phyloP scores from a whole-genome alignment of 2,329 filamentous ascomycete species.

The Colletotrichum ledebouriae region DNA sequence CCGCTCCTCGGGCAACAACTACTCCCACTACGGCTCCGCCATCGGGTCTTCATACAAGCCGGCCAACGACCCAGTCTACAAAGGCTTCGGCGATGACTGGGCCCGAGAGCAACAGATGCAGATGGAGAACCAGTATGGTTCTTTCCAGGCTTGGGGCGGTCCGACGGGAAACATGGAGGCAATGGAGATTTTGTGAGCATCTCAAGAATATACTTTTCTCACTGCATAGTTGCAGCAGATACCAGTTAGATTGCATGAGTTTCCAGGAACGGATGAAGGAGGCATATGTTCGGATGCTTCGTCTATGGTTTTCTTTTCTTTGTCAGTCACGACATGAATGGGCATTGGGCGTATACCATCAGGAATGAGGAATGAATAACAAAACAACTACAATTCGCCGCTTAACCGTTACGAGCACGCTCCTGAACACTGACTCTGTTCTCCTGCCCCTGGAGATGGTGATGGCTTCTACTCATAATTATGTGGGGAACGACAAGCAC shows the following conservation, averaged over 20 bases:
- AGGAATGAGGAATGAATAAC: constrained; percentile 37
- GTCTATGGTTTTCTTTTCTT: constrained; percentile 1
- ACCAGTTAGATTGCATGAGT: constrained; percentile 30
- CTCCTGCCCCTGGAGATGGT: too few species aligned
- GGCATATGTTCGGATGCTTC: not conserved
- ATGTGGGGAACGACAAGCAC: too few species aligned
- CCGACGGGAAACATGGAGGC: constrained; percentile 61
- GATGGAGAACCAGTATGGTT: constrained; percentile 79
- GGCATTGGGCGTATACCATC: constrained; percentile 33
- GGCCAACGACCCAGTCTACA: constrained; percentile 79
- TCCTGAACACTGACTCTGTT: too few species aligned
- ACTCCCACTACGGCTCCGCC: constrained; percentile 59
- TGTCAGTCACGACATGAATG: constrained; percentile 24
- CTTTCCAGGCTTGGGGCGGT: constrained; percentile 63
- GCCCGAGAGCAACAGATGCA: constrained; percentile 59
- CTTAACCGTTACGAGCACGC: too few species aligned
- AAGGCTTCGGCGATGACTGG: constrained; percentile 50
- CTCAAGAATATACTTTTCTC: not conserved
- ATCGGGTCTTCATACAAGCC: constrained; percentile 48
- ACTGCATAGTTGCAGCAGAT: constrained; percentile 32
- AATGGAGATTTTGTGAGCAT: constrained; percentile 60
- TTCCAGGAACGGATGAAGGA: not conserved
- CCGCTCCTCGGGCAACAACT: constrained; percentile 56
- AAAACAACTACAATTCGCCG: not conserved
- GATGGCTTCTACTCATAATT: too few species aligned